Base-by-base conservation (phyloP, 164 flowering plant species). In the Sextonia rubra region DNA sequence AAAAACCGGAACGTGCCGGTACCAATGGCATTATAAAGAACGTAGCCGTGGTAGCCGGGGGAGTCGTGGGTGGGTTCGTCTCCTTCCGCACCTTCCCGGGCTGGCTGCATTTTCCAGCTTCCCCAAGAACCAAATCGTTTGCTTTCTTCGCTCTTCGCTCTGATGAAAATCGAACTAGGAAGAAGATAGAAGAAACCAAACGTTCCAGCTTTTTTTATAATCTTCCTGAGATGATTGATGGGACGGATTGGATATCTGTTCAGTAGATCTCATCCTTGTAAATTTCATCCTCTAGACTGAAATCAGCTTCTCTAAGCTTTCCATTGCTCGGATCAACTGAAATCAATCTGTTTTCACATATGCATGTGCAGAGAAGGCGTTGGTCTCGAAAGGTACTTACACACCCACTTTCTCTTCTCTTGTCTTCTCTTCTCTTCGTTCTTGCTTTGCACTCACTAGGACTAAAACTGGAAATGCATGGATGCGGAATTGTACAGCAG, bases 401-500 rank as follows among this genome's bases (percentile, higher is more conserved):
- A 47, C 30, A 55, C 18, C 22, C 71, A 17, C 49, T 52, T 27
- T 22, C 61, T 4, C 23, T 26, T 3, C 24, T 14, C 1, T 12
- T 26, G n/a, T 17, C 32, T 49, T 49, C 25, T 49, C 37, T 52
- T 49, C 15, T 49, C 12, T 24, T 27, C 9, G n/a, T n/a, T n/a
- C n/a, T n/a, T n/a, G n/a, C n/a, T n/a, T n/a, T n/a, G n/a, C n/a
- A n/a, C n/a, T n/a, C n/a, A n/a, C n/a, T n/a, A n/a, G n/a, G n/a
- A n/a, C 12, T 17, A 8, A 32, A 44, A n/a, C 44, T 49, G 44
- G 23, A 56, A 61, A 60, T 23, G 49, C 32, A 17, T 64, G 44
- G 27, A 27, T 23, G 5, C 8, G 44, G 25, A 22, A 61, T 66
- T 37, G 66, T 61, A 20, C 5, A 52, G 55, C 74, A 71, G 74